Percentiles rank a stretch among this genome's conserved stretches.
These are phyloP conservation scores for Tylopilus subfusipes DNA, from an alignment of 768 basidiomycete genomes.

Conservation along the genomic window DNA sequence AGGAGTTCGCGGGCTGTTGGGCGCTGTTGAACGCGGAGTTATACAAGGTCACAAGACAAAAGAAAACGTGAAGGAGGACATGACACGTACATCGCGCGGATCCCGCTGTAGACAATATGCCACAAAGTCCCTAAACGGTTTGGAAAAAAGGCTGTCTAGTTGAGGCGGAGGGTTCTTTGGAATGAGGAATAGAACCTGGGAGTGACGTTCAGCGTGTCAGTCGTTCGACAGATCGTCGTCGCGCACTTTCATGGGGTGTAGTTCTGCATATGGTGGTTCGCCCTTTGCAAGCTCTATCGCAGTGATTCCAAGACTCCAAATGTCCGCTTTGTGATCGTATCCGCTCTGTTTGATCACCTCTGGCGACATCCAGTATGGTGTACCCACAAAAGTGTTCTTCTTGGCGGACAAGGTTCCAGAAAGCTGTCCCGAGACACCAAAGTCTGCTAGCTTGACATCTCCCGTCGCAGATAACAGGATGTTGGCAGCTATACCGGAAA, in stretches of 20 bases:
- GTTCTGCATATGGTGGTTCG: constrained; percentile 96
- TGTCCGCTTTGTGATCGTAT: constrained; percentile 98
- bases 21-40: constrained; percentile 49
- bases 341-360: constrained; percentile 99
- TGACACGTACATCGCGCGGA: constrained; percentile 72
- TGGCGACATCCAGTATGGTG: constrained; percentile 99
- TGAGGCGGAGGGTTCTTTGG: constrained; percentile 95
- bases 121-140: constrained; percentile 92
- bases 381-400: constrained; percentile 98
- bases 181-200: constrained; percentile 91
- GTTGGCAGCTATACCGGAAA: constrained; percentile 68
- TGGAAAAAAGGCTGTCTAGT: constrained; percentile 88
- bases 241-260: constrained; percentile 97
- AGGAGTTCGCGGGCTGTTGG: constrained; percentile 93
- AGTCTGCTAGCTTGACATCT: constrained; percentile 97
- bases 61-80: neutral
- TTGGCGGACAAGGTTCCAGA: constrained; percentile 89
- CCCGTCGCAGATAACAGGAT: constrained; percentile 89
- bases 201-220: neutral
- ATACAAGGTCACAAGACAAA: constrained; percentile 5
- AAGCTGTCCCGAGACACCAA: constrained; percentile 96
- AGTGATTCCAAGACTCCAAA: constrained; percentile 97
- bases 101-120: constrained; percentile 90
- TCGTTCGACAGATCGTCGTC: neutral
- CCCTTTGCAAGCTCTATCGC: constrained; percentile 97